Evolutionary conservation across 2,329 filamentous ascomycete genomes (phyloP).

Genomic region (Scytalidium lignicola): DNA sequence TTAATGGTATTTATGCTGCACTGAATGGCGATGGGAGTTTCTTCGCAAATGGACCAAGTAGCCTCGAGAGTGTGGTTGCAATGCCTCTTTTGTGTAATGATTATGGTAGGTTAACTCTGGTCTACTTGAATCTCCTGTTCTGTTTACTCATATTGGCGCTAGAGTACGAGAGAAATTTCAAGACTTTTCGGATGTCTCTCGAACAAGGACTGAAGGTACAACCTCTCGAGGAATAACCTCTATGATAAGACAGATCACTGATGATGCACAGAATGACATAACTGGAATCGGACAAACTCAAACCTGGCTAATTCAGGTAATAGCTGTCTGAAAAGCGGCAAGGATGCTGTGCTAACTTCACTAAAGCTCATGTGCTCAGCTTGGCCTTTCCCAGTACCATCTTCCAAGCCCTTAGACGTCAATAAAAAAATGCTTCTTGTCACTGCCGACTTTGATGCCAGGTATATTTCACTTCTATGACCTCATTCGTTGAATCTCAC

Average conservation of each 20-base stretch:
- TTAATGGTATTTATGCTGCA: background rate
- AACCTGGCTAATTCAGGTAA: too few relatives aligned
- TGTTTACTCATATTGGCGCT: background rate
- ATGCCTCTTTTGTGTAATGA: constrained; percentile 6
- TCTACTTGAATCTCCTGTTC: background rate
- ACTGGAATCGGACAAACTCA: constrained; percentile 1
- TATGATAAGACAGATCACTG: too few relatives aligned
- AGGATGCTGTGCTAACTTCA: too few relatives aligned
- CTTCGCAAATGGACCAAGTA: background rate
- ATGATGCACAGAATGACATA: too few relatives aligned
- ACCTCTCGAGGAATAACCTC: background rate
- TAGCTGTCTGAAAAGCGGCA: too few relatives aligned
- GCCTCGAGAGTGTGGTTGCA: background rate
- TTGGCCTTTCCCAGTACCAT: constrained; percentile 7
- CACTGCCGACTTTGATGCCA: constrained; percentile 4
- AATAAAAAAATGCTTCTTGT: constrained; percentile 3
- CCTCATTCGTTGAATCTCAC: too few relatives aligned
- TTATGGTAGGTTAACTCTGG: background rate
- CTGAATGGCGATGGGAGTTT: constrained; percentile 2
- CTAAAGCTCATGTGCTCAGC: constrained; percentile 2
- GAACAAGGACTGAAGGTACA: constrained; percentile 4
- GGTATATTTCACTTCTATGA: background rate
- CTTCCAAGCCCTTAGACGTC: background rate
- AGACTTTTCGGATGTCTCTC: constrained; percentile 1
- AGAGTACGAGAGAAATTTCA: constrained; percentile 3